Evolutionary conservation across 2,329 filamentous ascomycete genomes (phyloP).

Genomic region (Talaromyces rugulosus): DNA sequence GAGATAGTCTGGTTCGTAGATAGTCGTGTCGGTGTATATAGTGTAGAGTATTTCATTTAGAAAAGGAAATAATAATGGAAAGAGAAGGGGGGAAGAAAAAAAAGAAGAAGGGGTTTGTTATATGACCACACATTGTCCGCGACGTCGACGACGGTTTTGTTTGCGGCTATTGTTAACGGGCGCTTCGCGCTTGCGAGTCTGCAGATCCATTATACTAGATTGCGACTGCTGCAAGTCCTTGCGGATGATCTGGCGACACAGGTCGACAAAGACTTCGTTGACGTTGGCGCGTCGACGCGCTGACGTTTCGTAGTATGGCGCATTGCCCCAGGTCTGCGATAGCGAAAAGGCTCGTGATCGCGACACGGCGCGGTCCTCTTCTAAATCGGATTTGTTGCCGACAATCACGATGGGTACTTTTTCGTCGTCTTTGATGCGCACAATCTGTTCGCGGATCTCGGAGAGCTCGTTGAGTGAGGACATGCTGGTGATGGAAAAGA

Average conservation of each 20-base stretch:
- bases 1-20: neutral
- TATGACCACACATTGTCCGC: constrained; percentile 37
- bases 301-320: constrained; percentile 87
- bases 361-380: constrained; percentile 76
- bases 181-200: constrained; percentile 31
- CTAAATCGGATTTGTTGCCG: constrained; percentile 86
- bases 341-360: constrained; percentile 76
- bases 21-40: neutral
- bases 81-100: constrained; percentile 4
- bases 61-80: neutral
- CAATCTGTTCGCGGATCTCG: constrained; percentile 81
- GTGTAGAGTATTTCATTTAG: neutral
- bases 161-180: constrained; percentile 32
- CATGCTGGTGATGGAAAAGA: constrained; percentile 84
- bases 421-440: constrained; percentile 85
- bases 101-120: constrained; percentile 21
- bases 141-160: constrained; percentile 27
- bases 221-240: constrained; percentile 52
- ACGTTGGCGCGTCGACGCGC: constrained; percentile 81
- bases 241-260: constrained; percentile 77
- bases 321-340: constrained; percentile 80
- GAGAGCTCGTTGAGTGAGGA: constrained; percentile 79
- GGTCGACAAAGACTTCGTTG: constrained; percentile 81
- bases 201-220: constrained; percentile 24
- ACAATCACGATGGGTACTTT: constrained; percentile 84